Evolutionary conservation across 2,329 filamentous ascomycete species (phyloP), one percentile per base, ranked within the genome.

Genomic region (Coleophoma crateriformis): DNA sequence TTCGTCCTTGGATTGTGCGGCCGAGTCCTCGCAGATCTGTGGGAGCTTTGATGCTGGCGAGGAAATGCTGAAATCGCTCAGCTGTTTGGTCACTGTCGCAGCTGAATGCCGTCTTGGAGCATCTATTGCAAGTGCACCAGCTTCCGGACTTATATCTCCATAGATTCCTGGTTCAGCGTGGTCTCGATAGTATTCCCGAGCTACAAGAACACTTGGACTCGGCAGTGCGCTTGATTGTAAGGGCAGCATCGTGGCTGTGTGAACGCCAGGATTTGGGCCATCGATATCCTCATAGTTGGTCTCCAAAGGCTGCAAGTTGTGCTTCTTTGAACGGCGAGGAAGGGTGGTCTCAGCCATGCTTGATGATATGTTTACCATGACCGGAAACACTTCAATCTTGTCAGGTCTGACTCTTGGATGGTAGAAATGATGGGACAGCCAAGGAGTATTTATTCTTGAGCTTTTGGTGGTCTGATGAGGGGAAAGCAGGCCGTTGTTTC

Each of bases 191-290:
- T 56, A 63, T 7, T 60, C 54, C 45, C 49, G 60, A 44, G 60
- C 61, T 49, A 57, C 57, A 10, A 58, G 47, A 6, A 61, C 47
- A 41, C 50, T 61, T 33, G 61, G 60, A 46, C 57, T 61, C 12
- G 57, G 56, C 11, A 61, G 43, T 27, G 50, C 20, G 15, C 45
- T 37, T 17, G 47, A 51, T n/a, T 27, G 27, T 10, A 27, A 27
- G 27, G 27, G 8, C 3, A 27, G 27, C 3, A 27, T 27, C 2
- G 27, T 27, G 6, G 27, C 27, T 27, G 27, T 27, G 27, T 27
- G 6, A 7, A 27, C 8, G 27, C 27, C 27, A 10, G 27, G 27
- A 10, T 27, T 27, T 27, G 27, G 27, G 3, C 27, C 27, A 27
- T 27, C 27, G 27, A 27, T 41, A 12, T 19, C 22, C 15, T 17